Conservation (phyloP, 805 yeast species). For the Ogataea methanolica region DNA sequence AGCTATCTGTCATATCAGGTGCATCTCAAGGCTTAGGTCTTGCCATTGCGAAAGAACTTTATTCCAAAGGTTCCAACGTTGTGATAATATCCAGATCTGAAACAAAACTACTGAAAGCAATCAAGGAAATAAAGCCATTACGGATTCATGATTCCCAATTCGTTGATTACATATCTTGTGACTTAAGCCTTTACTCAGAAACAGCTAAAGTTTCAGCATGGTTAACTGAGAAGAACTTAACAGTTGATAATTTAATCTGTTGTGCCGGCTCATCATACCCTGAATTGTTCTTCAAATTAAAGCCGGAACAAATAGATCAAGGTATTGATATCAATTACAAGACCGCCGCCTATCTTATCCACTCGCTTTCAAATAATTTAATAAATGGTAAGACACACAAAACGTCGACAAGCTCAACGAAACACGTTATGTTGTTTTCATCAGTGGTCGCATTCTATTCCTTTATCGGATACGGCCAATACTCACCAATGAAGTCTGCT, state of each 20-base stretch:
- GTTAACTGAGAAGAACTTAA: conserved; percentile 17
- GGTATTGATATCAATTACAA: conserved; percentile 70
- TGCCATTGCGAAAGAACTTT: conserved; percentile 55
- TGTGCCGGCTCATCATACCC: conserved; percentile 89
- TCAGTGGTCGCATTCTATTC: conserved; percentile 82
- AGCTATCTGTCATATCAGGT: conserved; percentile 75
- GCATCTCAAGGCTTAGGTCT: conserved; percentile 94
- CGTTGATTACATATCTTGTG: conserved; percentile 51
- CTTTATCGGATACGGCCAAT: conserved; percentile 86
- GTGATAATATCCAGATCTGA: conserved; percentile 76
- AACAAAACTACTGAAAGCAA: conserved; percentile 48
- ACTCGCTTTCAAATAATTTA: conserved; percentile 49
- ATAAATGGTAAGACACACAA: conserved; percentile 4
- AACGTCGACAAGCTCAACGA: conserved; percentile 17
- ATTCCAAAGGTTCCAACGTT: conserved; percentile 53
- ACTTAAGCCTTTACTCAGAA: conserved; percentile 57
- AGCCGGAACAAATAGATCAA: conserved; percentile 48
- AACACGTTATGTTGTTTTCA: conserved; percentile 61
- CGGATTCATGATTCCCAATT: conserved; percentile 29
- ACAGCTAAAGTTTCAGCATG: conserved; percentile 35
- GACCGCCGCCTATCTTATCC: conserved; percentile 69
- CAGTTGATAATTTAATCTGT: conserved; percentile 72
- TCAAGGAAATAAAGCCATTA: conserved; percentile 35
- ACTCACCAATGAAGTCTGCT: conserved; percentile 87
- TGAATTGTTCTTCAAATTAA: conserved; percentile 66